Evolutionary conservation across 345 rosid species (phyloP).

Genomic region (Sisymbrium altissimum): DNA sequence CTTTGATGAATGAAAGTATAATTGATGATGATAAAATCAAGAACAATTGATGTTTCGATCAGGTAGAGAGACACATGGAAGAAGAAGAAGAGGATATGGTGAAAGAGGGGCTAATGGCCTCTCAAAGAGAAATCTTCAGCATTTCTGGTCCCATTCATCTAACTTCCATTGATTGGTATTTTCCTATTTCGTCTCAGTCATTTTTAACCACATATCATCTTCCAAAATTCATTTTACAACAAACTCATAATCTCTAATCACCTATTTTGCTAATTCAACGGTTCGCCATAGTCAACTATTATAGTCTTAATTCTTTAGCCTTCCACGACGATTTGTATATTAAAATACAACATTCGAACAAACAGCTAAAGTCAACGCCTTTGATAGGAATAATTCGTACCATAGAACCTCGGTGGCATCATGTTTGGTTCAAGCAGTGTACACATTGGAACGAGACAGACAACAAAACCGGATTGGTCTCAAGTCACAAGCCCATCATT

Average conservation of each 20-base stretch:
- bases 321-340: neutral
- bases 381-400: slow-evolving; percentile 45
- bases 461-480: slow-evolving; percentile 46
- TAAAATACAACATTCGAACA: neutral
- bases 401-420: slow-evolving; percentile 57
- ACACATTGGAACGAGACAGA: slow-evolving; percentile 48
- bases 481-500: slow-evolving; percentile 44
- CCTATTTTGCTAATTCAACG: neutral
- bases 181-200: neutral
- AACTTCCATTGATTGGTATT: slow-evolving; percentile 55
- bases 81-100: slow-evolving; percentile 31
- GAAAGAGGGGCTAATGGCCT: slow-evolving; percentile 33
- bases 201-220: slow-evolving; percentile 11
- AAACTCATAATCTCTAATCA: neutral
- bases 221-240: neutral
- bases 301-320: neutral
- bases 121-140: slow-evolving; percentile 45
- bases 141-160: slow-evolving; percentile 60
- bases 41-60: neutral
- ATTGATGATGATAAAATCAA: neutral
- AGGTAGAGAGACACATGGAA: slow-evolving; percentile 19
- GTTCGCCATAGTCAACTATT: slow-evolving; percentile 13
- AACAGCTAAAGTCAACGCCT: slow-evolving; percentile 4
- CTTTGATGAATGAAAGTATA: neutral
- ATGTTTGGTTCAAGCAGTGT: slow-evolving; percentile 56